Evolutionary conservation across 306 rosid genomes (phyloP).

Genomic region (Comarum palustre): DNA sequence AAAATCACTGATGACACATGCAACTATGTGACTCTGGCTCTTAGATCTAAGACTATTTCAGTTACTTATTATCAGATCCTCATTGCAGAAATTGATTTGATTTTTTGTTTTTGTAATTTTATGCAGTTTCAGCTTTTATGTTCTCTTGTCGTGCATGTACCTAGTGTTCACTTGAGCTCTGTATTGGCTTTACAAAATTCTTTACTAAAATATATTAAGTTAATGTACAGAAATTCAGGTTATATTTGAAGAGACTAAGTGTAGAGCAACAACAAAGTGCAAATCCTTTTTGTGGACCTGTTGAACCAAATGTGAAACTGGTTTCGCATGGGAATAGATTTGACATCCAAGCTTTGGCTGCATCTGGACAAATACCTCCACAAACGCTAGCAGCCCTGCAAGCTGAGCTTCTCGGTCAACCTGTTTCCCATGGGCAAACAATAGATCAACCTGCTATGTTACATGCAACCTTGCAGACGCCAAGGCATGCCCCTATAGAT

Average conservation of each 20-base stretch:
- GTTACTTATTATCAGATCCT: not conserved
- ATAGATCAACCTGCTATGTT: slow-evolving; percentile 50
- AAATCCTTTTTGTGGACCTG: slow-evolving; percentile 44
- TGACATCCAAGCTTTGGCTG: slow-evolving; percentile 56
- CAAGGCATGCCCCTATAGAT: slow-evolving; percentile 41
- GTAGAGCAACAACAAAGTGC: slow-evolving; percentile 65
- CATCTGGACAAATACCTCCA: slow-evolving; percentile 67
- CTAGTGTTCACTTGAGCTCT: not conserved
- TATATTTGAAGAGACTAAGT: slow-evolving; percentile 61
- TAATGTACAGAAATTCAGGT: slow-evolving; percentile 53
- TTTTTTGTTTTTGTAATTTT: not conserved
- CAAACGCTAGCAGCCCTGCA: slow-evolving; percentile 69
- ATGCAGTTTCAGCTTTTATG: not conserved
- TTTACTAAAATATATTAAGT: not conserved
- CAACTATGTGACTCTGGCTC: not conserved
- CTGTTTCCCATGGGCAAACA: slow-evolving; percentile 34
- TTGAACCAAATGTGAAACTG: slow-evolving; percentile 50
- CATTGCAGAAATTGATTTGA: not conserved
- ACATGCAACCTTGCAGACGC: slow-evolving; percentile 44
- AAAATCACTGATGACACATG: not conserved
- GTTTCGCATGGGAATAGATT: slow-evolving; percentile 42
- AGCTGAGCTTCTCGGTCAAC: slow-evolving; percentile 68
- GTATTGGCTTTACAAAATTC: not conserved
- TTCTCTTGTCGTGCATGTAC: not conserved
- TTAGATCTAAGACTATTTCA: not conserved